A percentile compares a stretch with the other conserved stretches of the same genome.
phyloP scores from a whole-genome alignment of 768 basidiomycete species.

The Leccinum disarticulatum region DNA sequence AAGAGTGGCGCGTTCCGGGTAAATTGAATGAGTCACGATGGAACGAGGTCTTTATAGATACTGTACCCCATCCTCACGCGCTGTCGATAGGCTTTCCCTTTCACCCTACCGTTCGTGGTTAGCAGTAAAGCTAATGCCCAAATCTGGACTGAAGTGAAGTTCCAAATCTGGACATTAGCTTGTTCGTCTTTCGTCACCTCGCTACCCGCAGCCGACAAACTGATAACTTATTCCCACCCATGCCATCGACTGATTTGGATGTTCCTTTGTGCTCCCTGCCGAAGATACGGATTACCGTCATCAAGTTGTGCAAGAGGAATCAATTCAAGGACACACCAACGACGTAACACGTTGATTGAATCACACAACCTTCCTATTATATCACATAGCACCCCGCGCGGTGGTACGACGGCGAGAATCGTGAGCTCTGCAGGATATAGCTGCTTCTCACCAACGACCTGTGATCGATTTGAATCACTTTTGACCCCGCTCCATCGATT shows the following conservation, averaged over 20 bases:
- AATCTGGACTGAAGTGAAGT: constrained; percentile 14
- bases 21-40: constrained; percentile 17
- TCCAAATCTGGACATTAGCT: constrained; percentile 27
- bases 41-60: constrained; percentile 27
- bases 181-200: constrained; percentile 18
- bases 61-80: constrained; percentile 3
- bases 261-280: constrained; percentile 22
- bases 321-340: neutral
- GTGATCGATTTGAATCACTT: neutral
- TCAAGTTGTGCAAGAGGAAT: neutral
- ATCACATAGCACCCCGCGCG: neutral
- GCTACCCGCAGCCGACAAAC: neutral
- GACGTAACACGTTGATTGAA: neutral
- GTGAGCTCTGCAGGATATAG: neutral
- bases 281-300: neutral
- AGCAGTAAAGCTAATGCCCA: constrained; percentile 17
- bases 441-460: neutral
- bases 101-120: constrained; percentile 30
- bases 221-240: neutral
- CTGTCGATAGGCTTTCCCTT: constrained; percentile 14
- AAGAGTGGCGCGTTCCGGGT: constrained; percentile 24
- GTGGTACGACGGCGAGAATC: neutral
- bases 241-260: constrained; percentile 11
- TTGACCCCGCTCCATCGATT: neutral
- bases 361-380: constrained; percentile 4